A percentile compares a stretch with the other conserved stretches of the same genome.
Conservation (phyloP, 495 filamentous ascomycete species). For the Penicillium egyptiacum region DNA sequence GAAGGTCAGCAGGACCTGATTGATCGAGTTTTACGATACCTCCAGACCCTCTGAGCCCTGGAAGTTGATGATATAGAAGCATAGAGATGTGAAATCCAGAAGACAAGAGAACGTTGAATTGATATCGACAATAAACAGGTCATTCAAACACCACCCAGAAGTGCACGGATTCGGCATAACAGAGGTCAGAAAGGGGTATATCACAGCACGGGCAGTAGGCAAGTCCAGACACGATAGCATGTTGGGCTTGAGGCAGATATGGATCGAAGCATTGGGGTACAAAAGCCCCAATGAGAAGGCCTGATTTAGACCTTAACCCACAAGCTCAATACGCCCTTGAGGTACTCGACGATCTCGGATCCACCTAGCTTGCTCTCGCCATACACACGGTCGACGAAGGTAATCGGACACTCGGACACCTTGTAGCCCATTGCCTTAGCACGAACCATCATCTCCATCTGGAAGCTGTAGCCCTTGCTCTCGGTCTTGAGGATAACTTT, state of each 20-base stretch:
- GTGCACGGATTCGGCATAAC: constrained; percentile 18
- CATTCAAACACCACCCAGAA: constrained; percentile 29
- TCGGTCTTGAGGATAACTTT: constrained; percentile 83
- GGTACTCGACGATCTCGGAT: constrained; percentile 96
- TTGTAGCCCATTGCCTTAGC: constrained; percentile 90
- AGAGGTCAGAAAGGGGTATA: constrained; percentile 30
- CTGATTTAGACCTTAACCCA: constrained; percentile 78
- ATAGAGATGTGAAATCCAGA: constrained; percentile 5
- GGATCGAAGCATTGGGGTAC: neutral
- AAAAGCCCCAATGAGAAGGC: constrained; percentile 10
- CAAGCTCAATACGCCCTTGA: constrained; percentile 84
- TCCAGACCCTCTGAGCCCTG: constrained; percentile 44
- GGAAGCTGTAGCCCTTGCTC: constrained; percentile 96
- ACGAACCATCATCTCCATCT: constrained; percentile 97
- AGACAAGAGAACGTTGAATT: constrained; percentile 21
- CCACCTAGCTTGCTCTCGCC: constrained; percentile 94
- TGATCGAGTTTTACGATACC: constrained; percentile 55
- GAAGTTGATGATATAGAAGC: neutral
- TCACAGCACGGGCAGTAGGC: constrained; percentile 22
- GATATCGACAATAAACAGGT: constrained; percentile 26
- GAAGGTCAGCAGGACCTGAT: constrained; percentile 53
- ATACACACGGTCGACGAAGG: constrained; percentile 92
- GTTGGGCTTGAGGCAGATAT: constrained; percentile 15
- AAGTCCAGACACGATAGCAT: constrained; percentile 14
- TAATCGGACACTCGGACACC: constrained; percentile 91